These are phyloP conservation scores for Backusella australiensis DNA, from an alignment of 192 early-diverging fungal species.

Conservation along the genomic window DNA sequence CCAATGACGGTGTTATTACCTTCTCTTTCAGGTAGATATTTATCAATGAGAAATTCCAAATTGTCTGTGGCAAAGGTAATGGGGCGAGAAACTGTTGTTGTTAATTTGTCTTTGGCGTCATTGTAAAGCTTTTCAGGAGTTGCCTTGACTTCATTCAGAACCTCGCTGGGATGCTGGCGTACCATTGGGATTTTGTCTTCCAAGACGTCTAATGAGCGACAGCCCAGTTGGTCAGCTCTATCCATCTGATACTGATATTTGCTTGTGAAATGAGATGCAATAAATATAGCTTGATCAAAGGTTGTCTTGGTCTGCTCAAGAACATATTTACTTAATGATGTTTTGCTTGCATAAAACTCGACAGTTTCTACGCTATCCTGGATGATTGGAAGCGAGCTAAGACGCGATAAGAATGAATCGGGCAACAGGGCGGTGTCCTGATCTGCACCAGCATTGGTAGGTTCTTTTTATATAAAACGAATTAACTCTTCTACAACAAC, in stretches of 20 bases:
- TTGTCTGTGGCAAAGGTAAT: slow-evolving; percentile 43
- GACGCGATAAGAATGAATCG: slow-evolving; percentile 22
- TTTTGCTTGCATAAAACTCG: slow-evolving; percentile 25
- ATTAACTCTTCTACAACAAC: background rate
- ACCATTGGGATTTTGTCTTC: slow-evolving; percentile 62
- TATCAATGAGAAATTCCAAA: slow-evolving; percentile 42
- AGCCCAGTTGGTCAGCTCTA: slow-evolving; percentile 58
- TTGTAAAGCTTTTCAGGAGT: background rate
- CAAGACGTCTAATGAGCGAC: slow-evolving; percentile 60
- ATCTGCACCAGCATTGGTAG: slow-evolving; percentile 3
- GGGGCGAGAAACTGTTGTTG: background rate
- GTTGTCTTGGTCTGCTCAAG: slow-evolving; percentile 28
- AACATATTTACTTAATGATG: slow-evolving; percentile 27
- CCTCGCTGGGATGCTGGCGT: slow-evolving; percentile 57
- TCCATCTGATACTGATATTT: slow-evolving; percentile 52
- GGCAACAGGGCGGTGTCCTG: background rate
- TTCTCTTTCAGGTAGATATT: slow-evolving; percentile 27
- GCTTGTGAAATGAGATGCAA: slow-evolving; percentile 31
- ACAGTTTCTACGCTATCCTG: slow-evolving; percentile 21
- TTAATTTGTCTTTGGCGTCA: background rate
- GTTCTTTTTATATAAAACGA: background rate
- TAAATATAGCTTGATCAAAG: slow-evolving; percentile 13
- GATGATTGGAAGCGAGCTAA: slow-evolving; percentile 31
- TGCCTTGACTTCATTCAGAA: slow-evolving; percentile 38
- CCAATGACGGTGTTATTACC: background rate